These are phyloP conservation scores for Ceratobasidium papillatum DNA, from an alignment of 1,284 basidiomycete genomes.

Conservation along the genomic window DNA sequence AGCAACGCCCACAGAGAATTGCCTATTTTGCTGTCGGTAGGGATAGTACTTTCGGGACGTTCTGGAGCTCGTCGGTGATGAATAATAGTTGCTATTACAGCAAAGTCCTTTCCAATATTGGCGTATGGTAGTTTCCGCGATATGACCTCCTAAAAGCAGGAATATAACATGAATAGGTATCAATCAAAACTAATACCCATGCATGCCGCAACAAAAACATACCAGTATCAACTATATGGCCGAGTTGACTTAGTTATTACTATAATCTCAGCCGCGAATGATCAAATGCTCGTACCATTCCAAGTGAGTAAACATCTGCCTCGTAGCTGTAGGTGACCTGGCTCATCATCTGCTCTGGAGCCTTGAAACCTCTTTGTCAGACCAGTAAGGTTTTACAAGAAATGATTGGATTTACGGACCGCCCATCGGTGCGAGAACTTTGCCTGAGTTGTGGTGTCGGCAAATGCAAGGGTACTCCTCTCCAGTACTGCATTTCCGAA, in stretches of 20 bases:
- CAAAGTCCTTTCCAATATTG: background rate
- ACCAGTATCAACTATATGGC: constrained; percentile 10
- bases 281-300: constrained; percentile 5
- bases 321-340: background rate
- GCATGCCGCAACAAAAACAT: too few species aligned
- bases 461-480: background rate
- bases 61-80: background rate
- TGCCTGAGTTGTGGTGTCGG: background rate
- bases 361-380: background rate
- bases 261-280: too few species aligned
- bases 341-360: constrained; percentile 9
- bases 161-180: background rate
- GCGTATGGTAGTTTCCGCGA: background rate
- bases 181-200: too few species aligned
- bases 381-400: background rate
- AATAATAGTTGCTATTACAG: background rate
- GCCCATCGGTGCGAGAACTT: constrained; percentile 20
- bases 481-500: constrained; percentile 7
- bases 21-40: background rate
- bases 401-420: background rate
- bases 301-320: constrained; percentile 25
- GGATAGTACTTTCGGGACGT: background rate
- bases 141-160: background rate
- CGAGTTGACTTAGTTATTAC: too few species aligned
- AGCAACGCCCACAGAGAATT: constrained; percentile 13